A percentile compares a stretch with the other conserved stretches of the same genome.
phyloP scores from a whole-genome alignment of 2,329 filamentous ascomycete species.

The Allantophomopsis lycopodina region DNA sequence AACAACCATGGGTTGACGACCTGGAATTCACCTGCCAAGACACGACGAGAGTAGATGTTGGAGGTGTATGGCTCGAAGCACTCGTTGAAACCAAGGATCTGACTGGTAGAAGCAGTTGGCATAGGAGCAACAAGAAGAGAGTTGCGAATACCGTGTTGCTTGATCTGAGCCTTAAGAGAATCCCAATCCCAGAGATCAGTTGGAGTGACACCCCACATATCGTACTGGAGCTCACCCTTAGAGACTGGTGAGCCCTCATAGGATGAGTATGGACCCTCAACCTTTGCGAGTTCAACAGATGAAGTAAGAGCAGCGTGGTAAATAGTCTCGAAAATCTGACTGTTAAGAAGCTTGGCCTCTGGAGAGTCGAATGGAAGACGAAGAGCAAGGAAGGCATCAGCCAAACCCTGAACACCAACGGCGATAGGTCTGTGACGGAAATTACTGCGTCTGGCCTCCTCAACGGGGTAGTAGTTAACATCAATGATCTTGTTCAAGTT shows the following conservation, averaged over 20 bases:
- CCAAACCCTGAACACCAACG: conserved; percentile 93
- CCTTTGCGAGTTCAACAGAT: conserved; percentile 74
- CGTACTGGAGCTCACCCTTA: conserved; percentile 90
- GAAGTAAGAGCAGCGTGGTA: conserved; percentile 91
- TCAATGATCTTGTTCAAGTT: conserved; percentile 99
- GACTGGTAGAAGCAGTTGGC: conserved; percentile 93
- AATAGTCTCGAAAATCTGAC: conserved; percentile 98
- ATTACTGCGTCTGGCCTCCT: conserved; percentile 89
- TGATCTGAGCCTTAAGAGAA: conserved; percentile 76
- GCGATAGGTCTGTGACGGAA: conserved; percentile 93
- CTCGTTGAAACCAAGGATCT: conserved; percentile 98
- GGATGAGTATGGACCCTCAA: conserved; percentile 72
- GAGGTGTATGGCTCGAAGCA: conserved; percentile 99
- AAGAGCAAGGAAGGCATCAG: conserved; percentile 93
- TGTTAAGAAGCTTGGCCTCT: conserved; percentile 87
- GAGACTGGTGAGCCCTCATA: conserved; percentile 92
- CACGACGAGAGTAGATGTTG: conserved; percentile 98
- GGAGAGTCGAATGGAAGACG: conserved; percentile 95
- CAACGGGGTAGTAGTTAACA: conserved; percentile 95
- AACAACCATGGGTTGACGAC: conserved; percentile 98
- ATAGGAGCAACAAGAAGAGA: conserved; percentile 90
- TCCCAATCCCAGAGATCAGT: conserved; percentile 96
- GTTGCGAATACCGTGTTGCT: conserved; percentile 89
- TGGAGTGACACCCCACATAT: conserved; percentile 95
- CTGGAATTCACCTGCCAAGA: conserved; percentile 96